phyloP scores from a whole-genome alignment of 2,329 filamentous ascomycete genomes.

The Paecilomyces fulvus region DNA sequence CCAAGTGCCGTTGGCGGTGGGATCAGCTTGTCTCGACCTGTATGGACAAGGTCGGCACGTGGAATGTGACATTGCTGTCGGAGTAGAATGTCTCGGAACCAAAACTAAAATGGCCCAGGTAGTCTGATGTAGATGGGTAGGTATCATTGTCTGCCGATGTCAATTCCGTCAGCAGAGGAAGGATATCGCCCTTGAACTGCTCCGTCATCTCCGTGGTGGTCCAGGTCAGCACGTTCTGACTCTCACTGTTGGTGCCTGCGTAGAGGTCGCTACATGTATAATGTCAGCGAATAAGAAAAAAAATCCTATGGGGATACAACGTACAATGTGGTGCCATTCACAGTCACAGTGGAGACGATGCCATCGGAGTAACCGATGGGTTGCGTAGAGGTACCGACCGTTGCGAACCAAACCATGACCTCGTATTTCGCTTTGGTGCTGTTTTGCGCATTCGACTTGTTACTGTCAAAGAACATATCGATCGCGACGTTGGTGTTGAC shows the following conservation, averaged over 20 bases:
- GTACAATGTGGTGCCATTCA: constrained; percentile 27
- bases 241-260: not conserved
- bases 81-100: not conserved
- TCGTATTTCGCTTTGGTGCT: constrained; percentile 37
- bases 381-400: constrained; percentile 39
- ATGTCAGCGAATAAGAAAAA: not conserved
- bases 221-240: constrained; percentile 42
- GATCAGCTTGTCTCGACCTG: not conserved
- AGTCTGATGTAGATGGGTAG: not conserved
- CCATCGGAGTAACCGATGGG: constrained; percentile 38
- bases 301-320: not conserved
- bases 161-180: constrained; percentile 32
- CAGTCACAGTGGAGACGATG: constrained; percentile 22
- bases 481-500: constrained; percentile 51
- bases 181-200: constrained; percentile 41
- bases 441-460: constrained; percentile 33
- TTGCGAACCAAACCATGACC: constrained; percentile 51
- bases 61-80: not conserved
- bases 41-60: not conserved
- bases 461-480: constrained; percentile 50
- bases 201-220: constrained; percentile 27
- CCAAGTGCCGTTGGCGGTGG: too few relatives aligned
- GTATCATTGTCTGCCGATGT: not conserved
- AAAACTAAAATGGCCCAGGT: not conserved
- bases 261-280: not conserved